These are phyloP conservation scores for Striga asiatica DNA, from an alignment of 257 asterid species.

Conservation along the genomic window DNA sequence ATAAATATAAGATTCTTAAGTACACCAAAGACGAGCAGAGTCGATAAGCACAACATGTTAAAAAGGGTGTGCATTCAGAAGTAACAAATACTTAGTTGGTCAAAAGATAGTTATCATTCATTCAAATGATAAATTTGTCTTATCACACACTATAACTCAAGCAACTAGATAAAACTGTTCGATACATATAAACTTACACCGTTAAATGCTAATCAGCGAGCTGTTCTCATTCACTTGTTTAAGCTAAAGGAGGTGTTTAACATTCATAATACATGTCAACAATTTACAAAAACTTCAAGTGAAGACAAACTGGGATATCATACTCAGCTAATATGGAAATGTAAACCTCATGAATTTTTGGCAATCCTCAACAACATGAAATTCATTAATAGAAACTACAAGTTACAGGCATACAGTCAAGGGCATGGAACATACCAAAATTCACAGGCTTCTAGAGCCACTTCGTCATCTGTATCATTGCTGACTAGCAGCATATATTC, in stretches of 20 bases:
- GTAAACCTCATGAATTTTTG: background rate
- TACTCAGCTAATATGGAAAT: background rate
- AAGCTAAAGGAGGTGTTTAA: background rate
- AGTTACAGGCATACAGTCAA: background rate
- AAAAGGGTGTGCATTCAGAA: background rate
- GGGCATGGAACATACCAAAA: conserved; percentile 57
- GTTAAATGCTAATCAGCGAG: background rate
- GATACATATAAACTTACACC: background rate
- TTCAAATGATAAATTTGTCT: conserved; percentile 1
- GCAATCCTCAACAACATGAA: background rate
- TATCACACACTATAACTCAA: background rate
- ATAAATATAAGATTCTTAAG: conserved; percentile 10
- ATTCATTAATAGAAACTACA: background rate
- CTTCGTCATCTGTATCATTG: conserved; percentile 84
- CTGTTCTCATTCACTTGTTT: background rate
- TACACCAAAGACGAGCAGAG: background rate
- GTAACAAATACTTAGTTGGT: background rate
- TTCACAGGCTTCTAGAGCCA: conserved; percentile 99
- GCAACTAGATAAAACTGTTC: background rate
- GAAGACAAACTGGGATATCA: background rate
- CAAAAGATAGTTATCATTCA: background rate
- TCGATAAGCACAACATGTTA: background rate
- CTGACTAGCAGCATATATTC: conserved; percentile 86
- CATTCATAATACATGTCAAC: background rate
- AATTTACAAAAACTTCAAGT: background rate